phyloP scores from a whole-genome alignment of 306 rosid species.

The Cicer judaicum region DNA sequence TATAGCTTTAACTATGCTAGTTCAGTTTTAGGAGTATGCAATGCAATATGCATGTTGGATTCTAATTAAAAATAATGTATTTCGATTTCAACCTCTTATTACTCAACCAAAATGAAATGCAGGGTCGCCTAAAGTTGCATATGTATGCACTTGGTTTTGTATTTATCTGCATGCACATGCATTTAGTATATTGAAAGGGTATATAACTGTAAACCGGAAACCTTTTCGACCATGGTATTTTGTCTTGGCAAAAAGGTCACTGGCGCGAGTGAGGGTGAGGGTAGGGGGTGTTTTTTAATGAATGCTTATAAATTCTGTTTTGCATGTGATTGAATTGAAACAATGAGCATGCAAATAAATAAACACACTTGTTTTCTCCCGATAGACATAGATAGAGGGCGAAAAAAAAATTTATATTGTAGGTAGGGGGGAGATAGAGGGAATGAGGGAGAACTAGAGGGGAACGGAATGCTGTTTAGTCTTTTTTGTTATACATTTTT shows the following conservation, averaged over 20 bases:
- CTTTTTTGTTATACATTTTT: conserved; percentile 9
- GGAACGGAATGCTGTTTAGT: background rate
- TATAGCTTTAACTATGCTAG: conserved; percentile 14
- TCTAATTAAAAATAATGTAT: background rate
- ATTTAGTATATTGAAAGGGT: conserved; percentile 23
- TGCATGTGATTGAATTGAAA: conserved; percentile 20
- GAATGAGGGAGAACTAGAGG: background rate
- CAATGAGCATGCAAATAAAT: conserved; percentile 27
- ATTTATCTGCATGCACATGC: conserved; percentile 11
- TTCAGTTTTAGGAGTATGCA: conserved; percentile 14
- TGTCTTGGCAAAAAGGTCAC: background rate
- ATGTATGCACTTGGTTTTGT: conserved; percentile 4
- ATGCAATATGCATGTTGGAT: conserved; percentile 1
- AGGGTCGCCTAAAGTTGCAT: background rate
- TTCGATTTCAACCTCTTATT: background rate
- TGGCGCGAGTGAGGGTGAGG: background rate
- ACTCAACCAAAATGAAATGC: background rate
- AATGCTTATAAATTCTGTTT: conserved; percentile 13
- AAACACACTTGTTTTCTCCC: background rate
- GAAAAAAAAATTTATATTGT: no score
- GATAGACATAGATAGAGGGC: background rate
- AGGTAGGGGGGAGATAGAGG: background rate
- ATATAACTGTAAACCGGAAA: background rate
- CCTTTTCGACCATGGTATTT: background rate
- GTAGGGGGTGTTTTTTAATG: background rate